Evolutionary conservation across 2,329 filamentous ascomycete species (phyloP).

Genomic region (Aspergillus caelatus): DNA sequence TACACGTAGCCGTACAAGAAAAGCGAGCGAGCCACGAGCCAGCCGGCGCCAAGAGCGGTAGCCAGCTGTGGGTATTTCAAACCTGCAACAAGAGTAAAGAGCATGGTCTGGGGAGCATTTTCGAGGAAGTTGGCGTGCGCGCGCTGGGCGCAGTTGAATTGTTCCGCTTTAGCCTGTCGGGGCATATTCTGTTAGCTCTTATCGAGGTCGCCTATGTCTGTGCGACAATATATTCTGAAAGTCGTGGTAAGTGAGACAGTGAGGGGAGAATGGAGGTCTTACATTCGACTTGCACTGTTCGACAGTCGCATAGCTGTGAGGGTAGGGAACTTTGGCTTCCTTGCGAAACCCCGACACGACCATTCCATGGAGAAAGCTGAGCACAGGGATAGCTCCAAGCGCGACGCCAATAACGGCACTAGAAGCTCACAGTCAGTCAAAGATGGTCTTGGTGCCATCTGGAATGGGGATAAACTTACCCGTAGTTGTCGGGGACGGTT

Average conservation of each 20-base stretch:
- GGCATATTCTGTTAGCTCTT: neutral
- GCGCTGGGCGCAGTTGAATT: constrained; percentile 59
- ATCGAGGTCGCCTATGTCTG: neutral
- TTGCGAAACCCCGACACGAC: constrained; percentile 53
- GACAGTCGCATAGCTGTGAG: constrained; percentile 60
- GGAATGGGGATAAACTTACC: constrained; percentile 35
- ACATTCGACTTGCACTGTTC: constrained; percentile 56
- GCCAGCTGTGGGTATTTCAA: constrained; percentile 55
- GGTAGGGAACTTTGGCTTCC: constrained; percentile 58
- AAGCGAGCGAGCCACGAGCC: constrained; percentile 54
- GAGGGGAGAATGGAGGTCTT: constrained; percentile 21
- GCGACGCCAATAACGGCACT: constrained; percentile 61
- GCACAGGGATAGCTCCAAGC: constrained; percentile 56
- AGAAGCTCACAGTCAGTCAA: neutral
- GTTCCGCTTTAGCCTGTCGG: constrained; percentile 43
- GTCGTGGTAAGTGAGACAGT: constrained; percentile 26
- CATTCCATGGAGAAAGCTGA: constrained; percentile 55
- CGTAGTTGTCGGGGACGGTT: constrained; percentile 52
- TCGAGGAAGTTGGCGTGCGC: constrained; percentile 64
- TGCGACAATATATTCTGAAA: neutral
- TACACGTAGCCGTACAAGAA: constrained; percentile 54
- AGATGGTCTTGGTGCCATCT: neutral
- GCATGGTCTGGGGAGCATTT: constrained; percentile 56
- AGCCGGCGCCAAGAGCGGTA: constrained; percentile 50
- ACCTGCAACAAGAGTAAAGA: constrained; percentile 57